Evolutionary conservation across 768 basidiomycete species (phyloP), one percentile per base, ranked within the genome.

Genomic region (Mycena sanguinolenta): DNA sequence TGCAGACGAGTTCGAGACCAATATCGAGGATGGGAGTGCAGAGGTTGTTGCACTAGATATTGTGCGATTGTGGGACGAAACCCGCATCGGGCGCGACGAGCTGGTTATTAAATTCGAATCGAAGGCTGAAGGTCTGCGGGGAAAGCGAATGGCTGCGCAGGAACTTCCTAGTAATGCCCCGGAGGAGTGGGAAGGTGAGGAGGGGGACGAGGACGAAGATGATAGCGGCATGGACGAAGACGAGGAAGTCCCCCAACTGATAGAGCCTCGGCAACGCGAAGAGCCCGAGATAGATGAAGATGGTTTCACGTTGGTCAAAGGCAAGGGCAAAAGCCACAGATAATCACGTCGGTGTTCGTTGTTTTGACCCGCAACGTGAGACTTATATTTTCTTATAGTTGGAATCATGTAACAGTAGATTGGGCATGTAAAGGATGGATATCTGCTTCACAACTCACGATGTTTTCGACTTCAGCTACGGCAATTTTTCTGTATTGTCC

Each of bases 251-350:
- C 94, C 93, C 3, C 84, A 85, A 73, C 78, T 95, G 27, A 73
- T 92, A 23, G 84, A 87, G 55, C 61, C 74, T 34, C 73, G 78
- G 67, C 81, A 74, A n/a, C 83, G 80, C 60, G 81, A 84, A 14
- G 91, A 92, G 75, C 92, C 93, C 0, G 88, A 94, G 59, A 85
- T 97, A 0, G 97, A 98, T 75, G 94, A 96, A 70, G 96, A 99
- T 68, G 97, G 97, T 0, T 99, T 99, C 77, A 95, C 92, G 4
- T 77, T 92, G 59, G 95, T 99, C 3, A 87, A 87, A 74, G 84
- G 83, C 28, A 90, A 89, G 74, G 86, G 88, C 14, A 91, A 89
- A 75, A 83, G 85, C 53, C 80, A 81, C 68, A 78, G 79, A 79
- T 87, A 73, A 82, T 36, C 57, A 23, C 34, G 23, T 46, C n/a